Base-by-base conservation (phyloP, 306 rosid genomes). In the Rosa rugosa region DNA sequence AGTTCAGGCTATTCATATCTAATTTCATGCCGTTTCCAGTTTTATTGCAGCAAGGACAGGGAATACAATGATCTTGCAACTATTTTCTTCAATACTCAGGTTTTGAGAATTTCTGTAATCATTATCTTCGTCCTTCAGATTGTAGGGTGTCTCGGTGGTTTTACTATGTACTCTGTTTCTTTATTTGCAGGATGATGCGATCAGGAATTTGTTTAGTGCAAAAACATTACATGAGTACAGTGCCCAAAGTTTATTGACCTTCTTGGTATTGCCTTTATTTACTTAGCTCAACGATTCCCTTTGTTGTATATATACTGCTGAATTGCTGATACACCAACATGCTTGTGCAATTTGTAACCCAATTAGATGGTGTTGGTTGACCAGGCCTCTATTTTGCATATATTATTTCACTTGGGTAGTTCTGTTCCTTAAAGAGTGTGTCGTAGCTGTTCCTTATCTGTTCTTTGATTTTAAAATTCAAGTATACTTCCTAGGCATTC, bases 1-100 rank as follows among this genome's bases (percentile, higher is more conserved):
- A 23, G 41, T 34, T 74, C 31, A 12, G 50, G 53, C 25, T 41
- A 50, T 50, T 50, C n/a, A 70, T 82, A 69, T 72, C 76, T 81
- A 64, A 81, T 75, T 77, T 17, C 78, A 36, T 80, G 27, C 51
- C 31, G 13, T 85, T 74, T 86, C 65, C 91, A 95, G 99, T 95
- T 95, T 77, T 92, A 76, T 75, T 95, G 98, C 86, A 86, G 97
- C 53, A 95, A 92, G 76, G 94, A 91, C 77, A 92, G 85, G 36
- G 99, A 95, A 82, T 95, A 95, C 90, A 95, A 95, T 81, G 99
- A 95, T 85, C 97, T 95, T 57, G 99, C 99, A 36, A 95, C 99
- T 22, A 91, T 95, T 86, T 95, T 95, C 95, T 92, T 95, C 82
- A 95, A 95, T 80, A 84, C 99, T 60, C 99, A 92, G 98, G 99